Conservation (phyloP, 2,329 filamentous ascomycete genomes). For the Stromatinia cepivora region DNA sequence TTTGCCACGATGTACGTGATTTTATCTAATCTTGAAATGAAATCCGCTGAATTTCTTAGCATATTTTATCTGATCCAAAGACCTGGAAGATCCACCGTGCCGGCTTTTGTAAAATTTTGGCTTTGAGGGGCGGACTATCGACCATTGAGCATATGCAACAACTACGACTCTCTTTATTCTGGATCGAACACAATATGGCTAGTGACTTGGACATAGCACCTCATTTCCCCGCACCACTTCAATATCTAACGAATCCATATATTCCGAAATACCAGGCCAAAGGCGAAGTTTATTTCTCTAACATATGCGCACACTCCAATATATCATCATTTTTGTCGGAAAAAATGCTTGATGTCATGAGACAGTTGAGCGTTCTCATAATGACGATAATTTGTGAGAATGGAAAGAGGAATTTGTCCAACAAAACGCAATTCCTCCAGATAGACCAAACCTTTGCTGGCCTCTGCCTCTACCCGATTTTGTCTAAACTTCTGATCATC, state of each 20-base stretch:
- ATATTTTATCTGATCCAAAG: background rate
- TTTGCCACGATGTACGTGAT: slow-evolving; percentile 19
- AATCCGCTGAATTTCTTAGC: background rate
- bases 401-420: background rate
- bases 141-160: background rate
- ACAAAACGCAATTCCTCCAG: background rate
- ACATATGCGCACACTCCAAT: background rate
- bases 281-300: background rate
- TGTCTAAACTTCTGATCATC: background rate
- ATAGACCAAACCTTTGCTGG: slow-evolving; percentile 6
- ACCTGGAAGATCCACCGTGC: slow-evolving; percentile 10
- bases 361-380: background rate
- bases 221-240: background rate
- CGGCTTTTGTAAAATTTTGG: slow-evolving; percentile 7
- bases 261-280: background rate
- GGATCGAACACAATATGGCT: slow-evolving; percentile 17
- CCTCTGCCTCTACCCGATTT: slow-evolving; percentile 12
- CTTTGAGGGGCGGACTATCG: slow-evolving; percentile 11
- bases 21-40: background rate
- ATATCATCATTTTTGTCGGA: background rate
- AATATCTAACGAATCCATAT: background rate
- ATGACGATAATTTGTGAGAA: background rate
- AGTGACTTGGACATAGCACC: background rate
- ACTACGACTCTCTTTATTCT: slow-evolving; percentile 10
- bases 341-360: background rate